phyloP scores from a whole-genome alignment of 257 asterid genomes.

The Eustoma russellianum region DNA sequence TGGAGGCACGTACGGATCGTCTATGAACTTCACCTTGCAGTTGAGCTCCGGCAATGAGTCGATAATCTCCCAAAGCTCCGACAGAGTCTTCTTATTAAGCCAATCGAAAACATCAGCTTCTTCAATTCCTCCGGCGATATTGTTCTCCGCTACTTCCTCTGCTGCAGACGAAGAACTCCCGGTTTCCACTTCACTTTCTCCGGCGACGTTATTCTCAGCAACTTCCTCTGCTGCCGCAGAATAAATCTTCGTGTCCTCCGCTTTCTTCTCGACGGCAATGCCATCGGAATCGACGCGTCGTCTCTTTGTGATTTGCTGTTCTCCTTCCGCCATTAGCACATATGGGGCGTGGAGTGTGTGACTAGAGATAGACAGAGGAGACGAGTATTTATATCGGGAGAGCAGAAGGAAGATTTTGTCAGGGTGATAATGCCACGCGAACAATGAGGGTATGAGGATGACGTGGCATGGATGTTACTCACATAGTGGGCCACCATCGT shows the following conservation, averaged over 20 bases:
- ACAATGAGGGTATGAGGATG: constrained; percentile 12
- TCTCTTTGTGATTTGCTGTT: constrained; percentile 5
- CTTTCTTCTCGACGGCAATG: constrained; percentile 2
- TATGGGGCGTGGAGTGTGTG: background rate
- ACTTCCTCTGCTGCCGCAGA: constrained; percentile 1
- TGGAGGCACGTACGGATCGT: constrained; percentile 40
- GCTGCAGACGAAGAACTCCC: too few relatives aligned
- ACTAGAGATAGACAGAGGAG: background rate
- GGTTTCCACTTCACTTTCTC: too few relatives aligned
- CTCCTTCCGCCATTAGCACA: constrained; percentile 16
- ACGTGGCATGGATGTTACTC: constrained; percentile 6
- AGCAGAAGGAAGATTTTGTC: background rate
- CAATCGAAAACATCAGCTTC: constrained; percentile 28
- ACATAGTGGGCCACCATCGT: background rate
- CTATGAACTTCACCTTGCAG: constrained; percentile 47
- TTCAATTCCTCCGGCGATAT: constrained; percentile 7
- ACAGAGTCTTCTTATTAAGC: constrained; percentile 39
- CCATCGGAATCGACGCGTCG: background rate
- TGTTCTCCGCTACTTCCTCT: background rate
- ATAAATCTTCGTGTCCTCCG: background rate
- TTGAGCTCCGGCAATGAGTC: constrained; percentile 9
- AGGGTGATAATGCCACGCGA: constrained; percentile 8
- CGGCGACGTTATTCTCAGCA: background rate
- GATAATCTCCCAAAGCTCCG: constrained; percentile 28
- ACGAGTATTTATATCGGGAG: background rate